A percentile compares a stretch with the other conserved stretches of the same genome.
Conservation (phyloP, 257 asterid species). For the Osmanthus fragrans region DNA sequence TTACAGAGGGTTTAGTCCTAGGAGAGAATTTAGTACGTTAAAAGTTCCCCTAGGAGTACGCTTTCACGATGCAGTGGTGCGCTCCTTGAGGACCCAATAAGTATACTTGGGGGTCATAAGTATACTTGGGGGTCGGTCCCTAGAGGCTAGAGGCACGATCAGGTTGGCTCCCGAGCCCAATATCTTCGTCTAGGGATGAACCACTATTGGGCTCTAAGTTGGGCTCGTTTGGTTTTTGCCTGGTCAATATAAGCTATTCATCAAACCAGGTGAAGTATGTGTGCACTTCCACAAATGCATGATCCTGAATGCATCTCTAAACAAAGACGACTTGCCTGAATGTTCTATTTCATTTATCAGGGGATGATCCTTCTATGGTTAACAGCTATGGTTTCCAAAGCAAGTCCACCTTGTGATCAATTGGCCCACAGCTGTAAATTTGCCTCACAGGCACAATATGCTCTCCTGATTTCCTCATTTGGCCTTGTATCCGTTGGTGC, state of each 20-base stretch:
- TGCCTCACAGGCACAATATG: conserved; percentile 42
- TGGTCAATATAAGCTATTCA: not conserved
- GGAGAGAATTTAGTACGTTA: too few relatives aligned
- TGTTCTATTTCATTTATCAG: conserved; percentile 31
- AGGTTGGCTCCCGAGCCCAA: not conserved
- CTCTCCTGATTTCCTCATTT: conserved; percentile 41
- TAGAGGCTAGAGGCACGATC: too few relatives aligned
- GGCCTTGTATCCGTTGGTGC: conserved; percentile 69
- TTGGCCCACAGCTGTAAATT: conserved; percentile 31
- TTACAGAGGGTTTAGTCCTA: too few relatives aligned
- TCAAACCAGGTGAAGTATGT: not conserved
- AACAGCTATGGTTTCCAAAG: conserved; percentile 51
- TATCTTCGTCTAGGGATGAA: not conserved
- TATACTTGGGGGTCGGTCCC: not conserved
- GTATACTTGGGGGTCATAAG: not conserved
- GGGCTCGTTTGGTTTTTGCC: not conserved
- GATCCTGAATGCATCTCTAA: not conserved
- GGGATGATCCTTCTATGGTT: conserved; percentile 64
- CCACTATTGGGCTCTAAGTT: not conserved
- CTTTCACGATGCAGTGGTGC: too few relatives aligned
- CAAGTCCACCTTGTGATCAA: conserved; percentile 49
- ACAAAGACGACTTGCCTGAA: not conserved
- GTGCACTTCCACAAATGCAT: too few relatives aligned
- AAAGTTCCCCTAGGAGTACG: too few relatives aligned
- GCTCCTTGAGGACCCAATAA: too few relatives aligned